Evolutionary conservation across 2,329 filamentous ascomycete genomes (phyloP), one percentile per base, ranked within the genome.

Genomic region (Pseudogymnoascus destructans): DNA sequence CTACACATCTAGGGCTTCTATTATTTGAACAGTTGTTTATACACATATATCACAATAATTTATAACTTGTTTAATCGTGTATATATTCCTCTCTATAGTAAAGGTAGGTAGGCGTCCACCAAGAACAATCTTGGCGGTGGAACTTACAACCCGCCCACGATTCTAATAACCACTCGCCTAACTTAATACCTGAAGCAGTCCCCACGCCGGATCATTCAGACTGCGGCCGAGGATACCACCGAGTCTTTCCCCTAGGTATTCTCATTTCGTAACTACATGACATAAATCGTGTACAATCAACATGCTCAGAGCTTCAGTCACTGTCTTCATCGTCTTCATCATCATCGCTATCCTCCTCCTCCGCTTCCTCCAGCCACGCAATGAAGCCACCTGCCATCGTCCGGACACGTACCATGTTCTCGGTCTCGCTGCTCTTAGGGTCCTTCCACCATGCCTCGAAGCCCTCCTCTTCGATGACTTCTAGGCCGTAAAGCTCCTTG

Each of bases 361-460:
- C 82, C 1, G 87, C 87, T 68, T 90, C 85, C 67, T 86, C 86
- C 65, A 92, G 71, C 83, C 91, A 89, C 66, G 95, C 88, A 46
- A 97, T 84, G 70, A 97, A 81, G 57, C 84, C 82, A 66, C 82
- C 77, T 59, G 87, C 89, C 73, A 87, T 87, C 61, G 80, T 80
- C 69, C 85, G 84, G 13, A 96, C 81, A 55, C 74, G 79, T 60
- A 72, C 72, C 84, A 96, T 81, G 57, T 80, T 79, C 58, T 87
- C 85, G 11, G 77, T 82, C 58, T 82, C 83, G 21, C 73, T 78
- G 5, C 86, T 85, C 66, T 84, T 77, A 54, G 79, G 77, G 69
- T 95, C 86, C 17, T 77, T 80, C 91, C 91, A 97, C 93, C 93
- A 98, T 54, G 80, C 79, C 66, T 92, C 74, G 64, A 95, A 87